Percentiles rank a stretch among this genome's conserved stretches.
These are phyloP conservation scores for Ensete glaucum DNA, from an alignment of 176 grass and related monocot genomes.

Conservation along the genomic window DNA sequence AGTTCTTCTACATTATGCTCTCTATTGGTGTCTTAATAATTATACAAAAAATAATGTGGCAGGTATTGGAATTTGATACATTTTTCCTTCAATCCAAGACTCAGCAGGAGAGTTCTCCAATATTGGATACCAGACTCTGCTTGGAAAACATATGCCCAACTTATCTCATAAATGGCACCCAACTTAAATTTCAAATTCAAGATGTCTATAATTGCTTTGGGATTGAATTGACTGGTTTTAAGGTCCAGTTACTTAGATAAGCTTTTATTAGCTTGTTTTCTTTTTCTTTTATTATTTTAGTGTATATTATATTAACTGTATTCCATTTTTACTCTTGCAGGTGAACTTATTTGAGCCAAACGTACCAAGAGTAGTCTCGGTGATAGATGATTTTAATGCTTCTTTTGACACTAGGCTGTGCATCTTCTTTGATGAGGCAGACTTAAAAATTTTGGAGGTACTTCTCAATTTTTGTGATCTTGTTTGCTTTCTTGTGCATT, in stretches of 20 bases:
- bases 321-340: constrained; percentile 31
- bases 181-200: constrained; percentile 36
- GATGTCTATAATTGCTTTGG: constrained; percentile 81
- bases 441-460: constrained; percentile 84
- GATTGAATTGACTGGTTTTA: constrained; percentile 46
- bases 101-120: constrained; percentile 27
- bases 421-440: constrained; percentile 64
- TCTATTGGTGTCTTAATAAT: neutral
- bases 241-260: constrained; percentile 34
- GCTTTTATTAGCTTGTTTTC: constrained; percentile 14
- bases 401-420: constrained; percentile 48
- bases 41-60: constrained; percentile 1
- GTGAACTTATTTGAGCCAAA: constrained; percentile 41
- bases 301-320: constrained; percentile 20
- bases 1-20: neutral
- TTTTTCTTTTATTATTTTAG: constrained; percentile 23
- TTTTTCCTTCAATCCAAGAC: constrained; percentile 41
- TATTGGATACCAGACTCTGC: constrained; percentile 24
- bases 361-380: constrained; percentile 32
- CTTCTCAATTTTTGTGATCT: constrained; percentile 7
- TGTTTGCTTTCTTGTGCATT: neutral
- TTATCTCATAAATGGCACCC: constrained; percentile 11
- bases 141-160: constrained; percentile 23
- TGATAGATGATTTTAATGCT: constrained; percentile 49
- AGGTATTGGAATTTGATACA: constrained; percentile 61